Evolutionary conservation across 2,329 filamentous ascomycete species (phyloP).

Genomic region (Ilyonectria mors-panacis): DNA sequence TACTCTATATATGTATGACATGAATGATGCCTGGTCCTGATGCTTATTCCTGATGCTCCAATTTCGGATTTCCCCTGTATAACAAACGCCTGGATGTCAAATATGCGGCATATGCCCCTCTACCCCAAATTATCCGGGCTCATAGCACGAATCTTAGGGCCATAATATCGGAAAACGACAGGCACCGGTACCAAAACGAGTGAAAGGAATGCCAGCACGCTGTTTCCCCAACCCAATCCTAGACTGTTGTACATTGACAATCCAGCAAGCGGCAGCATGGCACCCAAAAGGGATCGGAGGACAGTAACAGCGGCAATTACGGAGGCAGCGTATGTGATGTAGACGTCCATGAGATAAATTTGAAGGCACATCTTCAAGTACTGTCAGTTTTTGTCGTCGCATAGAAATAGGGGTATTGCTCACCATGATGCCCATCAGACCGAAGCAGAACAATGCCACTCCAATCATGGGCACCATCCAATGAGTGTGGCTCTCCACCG

Average conservation of each 20-base stretch:
- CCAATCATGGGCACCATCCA: conserved; percentile 55
- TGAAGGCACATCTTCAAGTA: conserved; percentile 49
- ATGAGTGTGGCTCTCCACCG: conserved; percentile 42
- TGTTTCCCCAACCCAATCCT: conserved; percentile 63
- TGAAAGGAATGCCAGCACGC: conserved; percentile 61
- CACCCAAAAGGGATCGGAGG: conserved; percentile 71
- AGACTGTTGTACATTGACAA: conserved; percentile 57
- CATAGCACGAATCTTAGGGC: conserved; percentile 43
- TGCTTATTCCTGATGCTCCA: background rate
- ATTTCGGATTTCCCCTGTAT: background rate
- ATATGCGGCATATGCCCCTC: background rate
- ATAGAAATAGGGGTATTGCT: background rate
- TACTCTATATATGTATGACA: background rate
- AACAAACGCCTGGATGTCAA: conserved; percentile 2
- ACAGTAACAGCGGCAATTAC: conserved; percentile 50
- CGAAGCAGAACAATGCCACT: conserved; percentile 62
- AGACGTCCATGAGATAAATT: conserved; percentile 56
- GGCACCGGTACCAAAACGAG: conserved; percentile 38
- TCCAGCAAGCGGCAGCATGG: conserved; percentile 74
- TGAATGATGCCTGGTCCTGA: background rate
- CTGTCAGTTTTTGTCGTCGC: background rate
- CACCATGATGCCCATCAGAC: conserved; percentile 58
- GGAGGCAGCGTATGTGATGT: conserved; percentile 50
- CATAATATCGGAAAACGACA: conserved; percentile 33
- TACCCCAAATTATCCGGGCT: conserved; percentile 40